Evolutionary conservation across 805 yeast genomes (phyloP).

Genomic region (Saturnispora sanitii): DNA sequence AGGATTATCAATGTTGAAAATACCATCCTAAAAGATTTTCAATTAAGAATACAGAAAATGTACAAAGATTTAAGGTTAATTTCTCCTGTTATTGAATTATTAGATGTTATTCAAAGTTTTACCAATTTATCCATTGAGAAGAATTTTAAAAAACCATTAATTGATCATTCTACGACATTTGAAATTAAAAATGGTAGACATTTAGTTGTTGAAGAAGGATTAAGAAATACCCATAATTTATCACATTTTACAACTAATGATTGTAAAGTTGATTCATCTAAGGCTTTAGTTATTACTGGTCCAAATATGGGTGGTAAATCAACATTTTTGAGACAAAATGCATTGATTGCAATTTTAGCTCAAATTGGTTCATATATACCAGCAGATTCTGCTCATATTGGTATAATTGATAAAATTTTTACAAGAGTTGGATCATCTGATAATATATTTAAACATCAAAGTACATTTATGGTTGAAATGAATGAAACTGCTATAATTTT

Average conservation of each 20-base stretch:
- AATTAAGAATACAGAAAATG: slow-evolving; percentile 34
- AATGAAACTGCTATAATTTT: slow-evolving; percentile 68
- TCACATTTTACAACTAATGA: slow-evolving; percentile 40
- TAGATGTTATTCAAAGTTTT: slow-evolving; percentile 70
- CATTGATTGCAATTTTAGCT: slow-evolving; percentile 55
- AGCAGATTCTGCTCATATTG: slow-evolving; percentile 50
- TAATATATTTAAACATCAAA: slow-evolving; percentile 63
- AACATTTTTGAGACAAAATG: slow-evolving; percentile 65
- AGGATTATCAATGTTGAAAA: slow-evolving; percentile 48
- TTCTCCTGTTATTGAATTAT: slow-evolving; percentile 43
- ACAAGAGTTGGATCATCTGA: slow-evolving; percentile 82
- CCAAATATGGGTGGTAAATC: slow-evolving; percentile 89
- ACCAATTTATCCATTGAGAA: slow-evolving; percentile 62
- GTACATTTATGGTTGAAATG: slow-evolving; percentile 95
- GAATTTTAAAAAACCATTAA: slow-evolving; percentile 53
- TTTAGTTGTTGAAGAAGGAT: slow-evolving; percentile 73
- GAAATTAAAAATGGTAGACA: slow-evolving; percentile 66
- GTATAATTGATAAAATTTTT: slow-evolving; percentile 68
- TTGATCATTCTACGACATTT: slow-evolving; percentile 39
- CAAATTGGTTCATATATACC: slow-evolving; percentile 74
- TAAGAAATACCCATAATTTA: slow-evolving; percentile 30
- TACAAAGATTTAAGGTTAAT: slow-evolving; percentile 37
- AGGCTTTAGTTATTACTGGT: slow-evolving; percentile 65
- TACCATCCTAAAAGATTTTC: slow-evolving; percentile 39
- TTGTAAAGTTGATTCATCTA: slow-evolving; percentile 25